Conservation (phyloP, 1,284 basidiomycete genomes). For the Wallemia ichthyophaga region DNA sequence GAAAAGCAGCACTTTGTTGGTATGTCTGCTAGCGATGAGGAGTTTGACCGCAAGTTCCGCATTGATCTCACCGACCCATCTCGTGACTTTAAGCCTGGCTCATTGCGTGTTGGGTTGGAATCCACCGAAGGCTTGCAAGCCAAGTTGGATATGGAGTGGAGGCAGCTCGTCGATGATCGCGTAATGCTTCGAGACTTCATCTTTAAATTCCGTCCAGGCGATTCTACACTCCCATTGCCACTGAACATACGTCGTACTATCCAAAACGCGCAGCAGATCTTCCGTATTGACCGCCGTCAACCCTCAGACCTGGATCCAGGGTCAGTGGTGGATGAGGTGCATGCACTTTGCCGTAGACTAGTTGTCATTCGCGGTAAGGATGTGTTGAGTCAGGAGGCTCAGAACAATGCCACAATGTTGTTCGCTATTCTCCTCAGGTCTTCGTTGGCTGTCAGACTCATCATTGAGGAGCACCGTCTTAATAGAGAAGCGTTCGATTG, state of each 20-base stretch:
- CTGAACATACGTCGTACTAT: conserved; percentile 84
- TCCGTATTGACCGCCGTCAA: conserved; percentile 81
- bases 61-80: conserved; percentile 28
- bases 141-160: conserved; percentile 65
- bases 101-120: conserved; percentile 78
- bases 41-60: conserved; percentile 68
- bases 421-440: conserved; percentile 84
- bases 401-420: conserved; percentile 63
- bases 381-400: conserved; percentile 36
- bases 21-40: conserved; percentile 46
- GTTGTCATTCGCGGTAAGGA: conserved; percentile 69
- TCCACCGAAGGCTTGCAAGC: conserved; percentile 56
- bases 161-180: conserved; percentile 45
- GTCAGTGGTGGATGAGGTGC: conserved; percentile 54
- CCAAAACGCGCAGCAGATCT: conserved; percentile 85
- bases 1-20: conserved; percentile 82
- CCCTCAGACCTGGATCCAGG: conserved; percentile 70
- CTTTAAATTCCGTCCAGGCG: conserved; percentile 35
- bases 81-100: conserved; percentile 45
- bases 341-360: conserved; percentile 36
- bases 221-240: conserved; percentile 49
- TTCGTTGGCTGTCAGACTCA: conserved; percentile 48
- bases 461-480: conserved; percentile 59
- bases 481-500: conserved; percentile 83
- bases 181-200: conserved; percentile 45